phyloP scores from a whole-genome alignment of 768 basidiomycete genomes.

The Paxillus ammoniavirescens region DNA sequence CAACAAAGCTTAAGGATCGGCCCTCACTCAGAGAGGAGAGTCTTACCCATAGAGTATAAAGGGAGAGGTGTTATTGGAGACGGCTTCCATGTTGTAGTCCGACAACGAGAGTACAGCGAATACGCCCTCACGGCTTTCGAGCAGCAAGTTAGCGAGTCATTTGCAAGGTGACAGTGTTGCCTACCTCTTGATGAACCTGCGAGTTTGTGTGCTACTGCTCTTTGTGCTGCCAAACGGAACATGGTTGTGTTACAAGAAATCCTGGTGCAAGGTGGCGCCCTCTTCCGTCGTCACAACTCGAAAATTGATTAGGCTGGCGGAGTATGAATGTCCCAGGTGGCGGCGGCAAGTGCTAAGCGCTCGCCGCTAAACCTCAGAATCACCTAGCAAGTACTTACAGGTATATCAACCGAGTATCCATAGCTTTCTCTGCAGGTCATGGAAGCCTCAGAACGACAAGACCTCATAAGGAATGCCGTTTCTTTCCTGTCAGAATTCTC shows the following conservation, averaged over 20 bases:
- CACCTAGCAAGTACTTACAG: too few species aligned
- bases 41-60: slow-evolving; percentile 12
- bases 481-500: slow-evolving; percentile 84
- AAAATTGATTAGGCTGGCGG: slow-evolving; percentile 24
- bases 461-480: slow-evolving; percentile 79
- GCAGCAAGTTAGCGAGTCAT: not conserved
- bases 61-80: slow-evolving; percentile 1
- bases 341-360: not conserved
- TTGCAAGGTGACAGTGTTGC: not conserved
- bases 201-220: slow-evolving; percentile 13
- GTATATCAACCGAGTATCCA: not conserved
- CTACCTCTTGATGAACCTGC: slow-evolving; percentile 13
- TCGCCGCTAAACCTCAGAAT: too few species aligned
- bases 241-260: slow-evolving; percentile 16
- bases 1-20: not conserved
- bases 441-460: slow-evolving; percentile 59
- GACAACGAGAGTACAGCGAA: slow-evolving; percentile 15
- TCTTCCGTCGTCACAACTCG: not conserved
- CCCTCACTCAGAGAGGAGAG: slow-evolving; percentile 26
- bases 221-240: slow-evolving; percentile 31
- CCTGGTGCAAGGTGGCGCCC: not conserved
- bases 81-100: slow-evolving; percentile 11
- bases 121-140: slow-evolving; percentile 3
- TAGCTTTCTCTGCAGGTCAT: slow-evolving; percentile 24
- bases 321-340: slow-evolving; percentile 20